Conservation (phyloP, 1,284 basidiomycete species). For the Cryptococcus sp. region DNA sequence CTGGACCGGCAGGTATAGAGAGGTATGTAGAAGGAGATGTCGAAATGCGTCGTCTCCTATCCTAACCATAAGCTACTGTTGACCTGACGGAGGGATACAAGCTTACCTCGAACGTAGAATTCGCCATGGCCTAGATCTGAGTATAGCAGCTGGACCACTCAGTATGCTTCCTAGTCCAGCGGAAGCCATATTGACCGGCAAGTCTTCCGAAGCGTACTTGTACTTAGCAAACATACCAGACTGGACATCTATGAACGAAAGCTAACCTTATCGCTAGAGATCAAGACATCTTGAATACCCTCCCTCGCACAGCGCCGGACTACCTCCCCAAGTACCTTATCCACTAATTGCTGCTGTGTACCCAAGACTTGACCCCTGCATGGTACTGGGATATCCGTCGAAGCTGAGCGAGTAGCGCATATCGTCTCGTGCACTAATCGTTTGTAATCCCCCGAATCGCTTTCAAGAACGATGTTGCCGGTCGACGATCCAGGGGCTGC, state of each 20-base stretch:
- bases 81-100: neutral
- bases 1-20: constrained; percentile 48
- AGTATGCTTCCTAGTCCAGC: constrained; percentile 16
- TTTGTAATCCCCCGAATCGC: constrained; percentile 23
- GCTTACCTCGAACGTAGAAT: constrained; percentile 30
- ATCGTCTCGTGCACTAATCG: constrained; percentile 17
- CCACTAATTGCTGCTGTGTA: constrained; percentile 33
- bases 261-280: constrained; percentile 20
- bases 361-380: neutral
- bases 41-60: constrained; percentile 48
- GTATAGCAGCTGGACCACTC: constrained; percentile 17
- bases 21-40: constrained; percentile 47
- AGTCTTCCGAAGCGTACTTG: constrained; percentile 9
- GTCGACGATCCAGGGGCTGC: neutral
- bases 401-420: constrained; percentile 12
- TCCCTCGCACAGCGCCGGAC: neutral
- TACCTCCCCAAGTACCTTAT: constrained; percentile 28
- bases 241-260: neutral
- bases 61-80: constrained; percentile 17
- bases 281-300: constrained; percentile 10
- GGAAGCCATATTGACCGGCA: constrained; percentile 20
- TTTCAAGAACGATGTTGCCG: constrained; percentile 4
- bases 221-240: neutral
- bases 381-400: neutral
- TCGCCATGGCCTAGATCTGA: constrained; percentile 22